phyloP scores from a whole-genome alignment of 2,329 filamentous ascomycete genomes.

The Apiospora phragmitis region DNA sequence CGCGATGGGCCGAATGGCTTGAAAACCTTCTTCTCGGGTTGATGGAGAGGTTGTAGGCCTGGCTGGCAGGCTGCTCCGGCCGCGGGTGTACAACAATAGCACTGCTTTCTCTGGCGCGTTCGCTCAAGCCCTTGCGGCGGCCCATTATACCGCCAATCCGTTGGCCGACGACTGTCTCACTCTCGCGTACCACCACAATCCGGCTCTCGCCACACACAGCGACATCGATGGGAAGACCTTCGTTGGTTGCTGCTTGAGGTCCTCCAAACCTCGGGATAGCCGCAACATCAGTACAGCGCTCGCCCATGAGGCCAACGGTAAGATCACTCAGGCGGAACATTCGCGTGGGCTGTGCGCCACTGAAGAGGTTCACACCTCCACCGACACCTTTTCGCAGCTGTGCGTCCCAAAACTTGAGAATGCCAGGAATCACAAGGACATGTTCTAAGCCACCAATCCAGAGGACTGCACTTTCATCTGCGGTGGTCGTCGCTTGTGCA shows the following conservation, averaged over 20 bases:
- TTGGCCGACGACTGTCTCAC: conserved; percentile 47
- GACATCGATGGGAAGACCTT: conserved; percentile 52
- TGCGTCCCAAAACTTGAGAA: conserved; percentile 60
- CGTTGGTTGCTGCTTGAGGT: conserved; percentile 26
- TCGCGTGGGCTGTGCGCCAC: conserved; percentile 52
- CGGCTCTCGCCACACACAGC: conserved; percentile 57
- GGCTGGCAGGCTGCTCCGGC: conserved; percentile 39
- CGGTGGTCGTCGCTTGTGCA: conserved; percentile 40
- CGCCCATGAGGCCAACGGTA: conserved; percentile 54
- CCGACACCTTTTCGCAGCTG: conserved; percentile 53
- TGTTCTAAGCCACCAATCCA: conserved; percentile 60
- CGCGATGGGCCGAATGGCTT: conserved; percentile 12
- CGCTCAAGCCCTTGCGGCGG: conserved; percentile 30
- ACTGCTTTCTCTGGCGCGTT: conserved; percentile 40
- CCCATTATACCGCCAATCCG: conserved; percentile 41
- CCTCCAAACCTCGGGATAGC: conserved; percentile 40
- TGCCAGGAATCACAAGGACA: conserved; percentile 55
- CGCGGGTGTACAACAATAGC: conserved; percentile 58
- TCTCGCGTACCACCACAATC: conserved; percentile 55
- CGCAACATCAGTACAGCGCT: conserved; percentile 54
- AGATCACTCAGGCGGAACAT: conserved; percentile 59
- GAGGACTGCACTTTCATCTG: conserved; percentile 55
- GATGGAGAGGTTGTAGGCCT: conserved; percentile 50
- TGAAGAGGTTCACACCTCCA: conserved; percentile 57
- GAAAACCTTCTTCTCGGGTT: conserved; percentile 28